These are phyloP conservation scores for Histomonas meleagridis DNA, from an alignment of 208 protist genomes.

Conservation along the genomic window DNA sequence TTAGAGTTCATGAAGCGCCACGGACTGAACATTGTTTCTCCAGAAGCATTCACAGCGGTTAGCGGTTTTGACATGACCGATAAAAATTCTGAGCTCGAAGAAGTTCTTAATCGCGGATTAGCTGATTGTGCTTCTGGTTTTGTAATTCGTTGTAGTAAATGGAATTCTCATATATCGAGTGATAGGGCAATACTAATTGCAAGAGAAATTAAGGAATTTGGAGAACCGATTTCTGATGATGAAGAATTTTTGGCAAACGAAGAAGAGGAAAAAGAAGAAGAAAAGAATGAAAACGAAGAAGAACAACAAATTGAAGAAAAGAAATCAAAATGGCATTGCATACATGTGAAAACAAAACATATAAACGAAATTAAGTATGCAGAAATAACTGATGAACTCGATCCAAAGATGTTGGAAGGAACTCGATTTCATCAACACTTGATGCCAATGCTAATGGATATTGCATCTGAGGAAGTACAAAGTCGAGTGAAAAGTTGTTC, in stretches of 20 bases:
- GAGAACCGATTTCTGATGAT: background rate
- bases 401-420: background rate
- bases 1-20: background rate
- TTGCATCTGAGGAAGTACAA: slow-evolving; percentile 2
- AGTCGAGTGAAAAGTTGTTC: background rate
- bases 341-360: background rate
- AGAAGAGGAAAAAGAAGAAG: background rate
- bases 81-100: background rate
- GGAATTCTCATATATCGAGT: background rate
- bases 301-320: background rate
- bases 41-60: background rate
- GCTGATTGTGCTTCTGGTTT: background rate
- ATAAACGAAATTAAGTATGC: background rate
- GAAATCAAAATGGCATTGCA: background rate
- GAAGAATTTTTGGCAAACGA: background rate
- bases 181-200: background rate
- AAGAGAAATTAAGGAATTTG: background rate
- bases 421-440: background rate
- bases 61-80: too few relatives aligned
- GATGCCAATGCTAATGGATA: slow-evolving; percentile 16
- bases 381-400: background rate
- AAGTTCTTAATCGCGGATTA: background rate
- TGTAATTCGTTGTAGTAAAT: background rate
- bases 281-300: background rate
- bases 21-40: background rate